Evolutionary conservation across 2,329 filamentous ascomycete genomes (phyloP).

Genomic region (Podosphaera fusca): DNA sequence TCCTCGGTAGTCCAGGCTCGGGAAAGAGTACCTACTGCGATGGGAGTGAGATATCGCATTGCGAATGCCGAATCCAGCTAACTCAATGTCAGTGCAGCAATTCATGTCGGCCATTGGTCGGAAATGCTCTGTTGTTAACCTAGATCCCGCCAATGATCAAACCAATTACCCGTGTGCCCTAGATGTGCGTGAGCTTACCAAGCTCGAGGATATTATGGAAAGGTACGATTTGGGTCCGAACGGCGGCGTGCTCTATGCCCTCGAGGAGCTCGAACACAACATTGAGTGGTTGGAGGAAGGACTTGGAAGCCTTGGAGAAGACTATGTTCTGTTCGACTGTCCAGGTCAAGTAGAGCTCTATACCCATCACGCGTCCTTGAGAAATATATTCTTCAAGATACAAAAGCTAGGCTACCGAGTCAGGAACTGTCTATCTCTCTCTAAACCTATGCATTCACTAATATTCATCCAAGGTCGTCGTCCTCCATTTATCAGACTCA

Average conservation of each 20-base stretch:
- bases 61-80: constrained; percentile 1
- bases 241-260: constrained; percentile 73
- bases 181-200: constrained; percentile 73
- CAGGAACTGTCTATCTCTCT: constrained; percentile 18
- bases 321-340: constrained; percentile 89
- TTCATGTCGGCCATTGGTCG: constrained; percentile 91
- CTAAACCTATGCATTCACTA: constrained; percentile 6
- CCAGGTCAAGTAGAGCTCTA: constrained; percentile 94
- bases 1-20: constrained; percentile 81
- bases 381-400: constrained; percentile 76
- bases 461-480: constrained; percentile 45
- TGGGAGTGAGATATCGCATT: constrained; percentile 39
- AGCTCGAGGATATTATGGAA: constrained; percentile 84
- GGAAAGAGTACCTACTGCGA: constrained; percentile 98
- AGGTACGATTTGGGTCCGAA: constrained; percentile 81
- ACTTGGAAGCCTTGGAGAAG: constrained; percentile 58
- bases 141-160: constrained; percentile 89
- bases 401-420: constrained; percentile 87
- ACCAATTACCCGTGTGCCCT: constrained; percentile 74
- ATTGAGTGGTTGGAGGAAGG: constrained; percentile 76
- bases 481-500: constrained; percentile 81
- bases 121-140: constrained; percentile 84
- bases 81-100: constrained; percentile 48
- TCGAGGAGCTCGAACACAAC: constrained; percentile 88
- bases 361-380: constrained; percentile 76